A percentile compares a stretch with the other conserved stretches of the same genome.
These are phyloP conservation scores for Rheum nobile DNA, from an alignment of 148 eudicot genomes.

Conservation along the genomic window DNA sequence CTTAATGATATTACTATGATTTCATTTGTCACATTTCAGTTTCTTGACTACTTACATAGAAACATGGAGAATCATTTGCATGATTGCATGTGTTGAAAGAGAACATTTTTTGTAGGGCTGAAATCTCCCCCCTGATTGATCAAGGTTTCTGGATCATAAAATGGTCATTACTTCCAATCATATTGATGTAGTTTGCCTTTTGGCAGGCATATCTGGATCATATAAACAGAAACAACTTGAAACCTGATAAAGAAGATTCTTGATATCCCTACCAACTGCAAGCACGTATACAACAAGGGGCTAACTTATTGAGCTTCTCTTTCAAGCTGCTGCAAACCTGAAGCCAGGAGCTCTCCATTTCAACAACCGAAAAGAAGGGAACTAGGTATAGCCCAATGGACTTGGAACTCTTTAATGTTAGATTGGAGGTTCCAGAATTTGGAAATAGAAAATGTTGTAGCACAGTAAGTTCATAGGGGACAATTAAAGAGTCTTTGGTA, in stretches of 20 bases:
- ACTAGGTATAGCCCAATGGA: neutral
- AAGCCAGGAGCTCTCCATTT: neutral
- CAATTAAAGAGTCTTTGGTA: no score
- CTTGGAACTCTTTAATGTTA: no score
- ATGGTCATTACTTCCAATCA: neutral
- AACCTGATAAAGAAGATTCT: neutral
- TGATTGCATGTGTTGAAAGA: no score
- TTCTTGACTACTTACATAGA: no score
- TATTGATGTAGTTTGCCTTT: neutral
- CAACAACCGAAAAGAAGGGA: neutral
- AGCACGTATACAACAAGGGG: neutral
- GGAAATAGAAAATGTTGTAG: no score
- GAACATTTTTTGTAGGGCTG: neutral
- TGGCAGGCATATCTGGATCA: slow-evolving; percentile 8
- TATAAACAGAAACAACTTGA: neutral
- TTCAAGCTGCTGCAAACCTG: neutral
- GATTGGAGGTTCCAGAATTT: no score
- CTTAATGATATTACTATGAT: no score
- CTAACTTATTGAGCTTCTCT: neutral
- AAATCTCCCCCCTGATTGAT: neutral
- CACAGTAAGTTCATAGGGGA: no score
- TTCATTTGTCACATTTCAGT: no score
- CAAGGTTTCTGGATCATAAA: neutral
- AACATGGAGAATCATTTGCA: no score
- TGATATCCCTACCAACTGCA: neutral